Percentiles rank a stretch among this genome's conserved stretches.
Evolutionary conservation across 148 eudicot species (phyloP).

Genomic region (Rheum nobile): DNA sequence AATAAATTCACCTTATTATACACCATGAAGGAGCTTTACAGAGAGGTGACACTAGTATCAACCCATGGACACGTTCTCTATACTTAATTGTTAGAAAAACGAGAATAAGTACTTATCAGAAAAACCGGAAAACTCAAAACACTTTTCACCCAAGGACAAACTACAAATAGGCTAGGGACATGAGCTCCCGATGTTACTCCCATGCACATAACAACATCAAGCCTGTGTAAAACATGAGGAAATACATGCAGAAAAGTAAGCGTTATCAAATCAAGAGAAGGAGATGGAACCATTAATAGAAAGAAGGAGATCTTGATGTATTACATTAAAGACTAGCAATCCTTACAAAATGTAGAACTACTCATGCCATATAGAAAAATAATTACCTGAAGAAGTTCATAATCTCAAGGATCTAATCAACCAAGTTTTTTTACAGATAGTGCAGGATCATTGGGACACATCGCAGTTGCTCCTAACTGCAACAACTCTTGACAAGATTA

Average conservation of each 20-base stretch:
- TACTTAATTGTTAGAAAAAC: constrained; percentile 51
- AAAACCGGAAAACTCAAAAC: neutral
- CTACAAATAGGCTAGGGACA: constrained; percentile 39
- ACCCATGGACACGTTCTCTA: constrained; percentile 75
- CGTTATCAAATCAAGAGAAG: neutral
- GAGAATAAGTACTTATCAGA: constrained; percentile 7
- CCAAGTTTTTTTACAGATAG: constrained; percentile 78
- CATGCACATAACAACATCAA: constrained; percentile 48
- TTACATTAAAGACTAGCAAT: neutral
- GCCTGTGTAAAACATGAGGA: constrained; percentile 22
- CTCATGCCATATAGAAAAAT: neutral
- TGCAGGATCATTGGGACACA: constrained; percentile 52
- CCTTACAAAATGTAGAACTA: neutral
- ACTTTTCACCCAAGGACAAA: constrained; percentile 12
- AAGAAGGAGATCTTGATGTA: neutral
- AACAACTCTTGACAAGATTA: constrained; percentile 76
- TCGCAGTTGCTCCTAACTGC: constrained; percentile 95
- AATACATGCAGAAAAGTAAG: neutral
- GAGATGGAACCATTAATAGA: neutral
- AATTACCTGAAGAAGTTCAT: constrained; percentile 75
- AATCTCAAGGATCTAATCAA: constrained; percentile 84
- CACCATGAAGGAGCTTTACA: constrained; percentile 91
- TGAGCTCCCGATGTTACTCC: constrained; percentile 50
- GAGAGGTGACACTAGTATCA: constrained; percentile 87
- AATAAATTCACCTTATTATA: constrained; percentile 59